These are phyloP conservation scores for Dittrichia graveolens DNA, from an alignment of 129 eudicot species.

Conservation along the genomic window DNA sequence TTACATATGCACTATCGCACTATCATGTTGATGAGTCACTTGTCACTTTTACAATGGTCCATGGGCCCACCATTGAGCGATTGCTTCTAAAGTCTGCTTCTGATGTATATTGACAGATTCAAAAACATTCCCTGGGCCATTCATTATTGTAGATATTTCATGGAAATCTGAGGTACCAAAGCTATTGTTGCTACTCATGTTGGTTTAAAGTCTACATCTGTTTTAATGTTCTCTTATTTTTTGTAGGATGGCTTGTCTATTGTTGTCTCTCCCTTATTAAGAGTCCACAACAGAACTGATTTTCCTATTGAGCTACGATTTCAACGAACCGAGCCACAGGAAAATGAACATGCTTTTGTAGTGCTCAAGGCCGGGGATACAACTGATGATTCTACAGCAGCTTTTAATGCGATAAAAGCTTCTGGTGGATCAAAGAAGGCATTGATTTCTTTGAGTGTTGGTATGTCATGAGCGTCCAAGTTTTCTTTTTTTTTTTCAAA, in stretches of 20 bases:
- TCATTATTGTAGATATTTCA: constrained; percentile 68
- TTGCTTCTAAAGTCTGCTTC: constrained; percentile 4
- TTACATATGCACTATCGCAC: neutral
- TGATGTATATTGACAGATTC: constrained; percentile 55
- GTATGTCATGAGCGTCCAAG: constrained; percentile 43
- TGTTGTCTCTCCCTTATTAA: constrained; percentile 70
- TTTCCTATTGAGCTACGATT: constrained; percentile 78
- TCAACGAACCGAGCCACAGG: constrained; percentile 67
- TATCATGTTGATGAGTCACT: neutral
- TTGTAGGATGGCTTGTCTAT: constrained; percentile 76
- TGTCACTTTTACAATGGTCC: constrained; percentile 8
- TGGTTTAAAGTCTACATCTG: neutral
- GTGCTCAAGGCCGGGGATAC: constrained; percentile 62
- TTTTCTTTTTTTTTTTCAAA: neutral
- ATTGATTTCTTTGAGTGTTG: constrained; percentile 71
- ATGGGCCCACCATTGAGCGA: constrained; percentile 4
- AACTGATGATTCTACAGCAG: constrained; percentile 79
- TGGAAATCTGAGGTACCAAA: constrained; percentile 62
- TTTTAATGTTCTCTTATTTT: constrained; percentile 23
- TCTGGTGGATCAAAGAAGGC: constrained; percentile 83
- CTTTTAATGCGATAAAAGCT: constrained; percentile 72
- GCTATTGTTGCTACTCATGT: constrained; percentile 13
- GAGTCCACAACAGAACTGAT: constrained; percentile 78
- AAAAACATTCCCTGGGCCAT: constrained; percentile 82
- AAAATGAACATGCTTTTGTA: constrained; percentile 60